Evolutionary conservation across 2,329 filamentous ascomycete species (phyloP).

Genomic region (Aspergillus ustus): DNA sequence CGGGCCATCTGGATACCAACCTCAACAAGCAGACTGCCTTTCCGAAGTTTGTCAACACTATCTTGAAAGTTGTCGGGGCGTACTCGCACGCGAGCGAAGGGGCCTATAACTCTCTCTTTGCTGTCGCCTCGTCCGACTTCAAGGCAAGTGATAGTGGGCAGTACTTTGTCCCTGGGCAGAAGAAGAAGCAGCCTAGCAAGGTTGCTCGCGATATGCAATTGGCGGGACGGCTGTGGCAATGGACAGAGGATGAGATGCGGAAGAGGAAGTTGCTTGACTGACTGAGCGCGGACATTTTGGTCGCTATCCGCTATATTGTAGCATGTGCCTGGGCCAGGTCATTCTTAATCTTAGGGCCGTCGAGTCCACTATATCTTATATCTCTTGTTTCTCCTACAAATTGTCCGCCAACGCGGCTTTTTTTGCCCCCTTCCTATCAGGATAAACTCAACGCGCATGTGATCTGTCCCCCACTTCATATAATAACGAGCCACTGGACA

Average conservation of each 20-base stretch:
- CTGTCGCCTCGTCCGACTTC: slow-evolving; percentile 1
- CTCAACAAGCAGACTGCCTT: slow-evolving; percentile 3
- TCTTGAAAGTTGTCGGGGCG: not conserved
- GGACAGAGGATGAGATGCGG: not conserved
- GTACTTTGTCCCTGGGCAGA: slow-evolving; percentile 5
- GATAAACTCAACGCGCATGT: too few relatives aligned
- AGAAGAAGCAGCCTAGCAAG: not conserved
- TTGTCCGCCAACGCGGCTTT: too few relatives aligned
- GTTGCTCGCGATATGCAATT: not conserved
- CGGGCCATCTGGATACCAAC: not conserved
- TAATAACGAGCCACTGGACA: too few relatives aligned
- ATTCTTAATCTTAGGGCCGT: too few relatives aligned
- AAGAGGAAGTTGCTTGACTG: not conserved
- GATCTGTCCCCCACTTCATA: too few relatives aligned
- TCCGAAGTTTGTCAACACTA: not conserved
- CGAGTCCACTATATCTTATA: too few relatives aligned
- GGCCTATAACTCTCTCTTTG: not conserved
- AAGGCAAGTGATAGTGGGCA: not conserved
- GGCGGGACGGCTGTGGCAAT: not conserved
- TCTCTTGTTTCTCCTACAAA: too few relatives aligned
- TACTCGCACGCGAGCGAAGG: slow-evolving; percentile 1
- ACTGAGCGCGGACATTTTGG: not conserved
- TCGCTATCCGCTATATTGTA: too few relatives aligned
- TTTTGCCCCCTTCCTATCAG: too few relatives aligned
- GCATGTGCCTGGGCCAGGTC: too few relatives aligned